A percentile compares a stretch with the other conserved stretches of the same genome.
Conservation (phyloP, 805 yeast species). For the Maudiozyma bulderi region DNA sequence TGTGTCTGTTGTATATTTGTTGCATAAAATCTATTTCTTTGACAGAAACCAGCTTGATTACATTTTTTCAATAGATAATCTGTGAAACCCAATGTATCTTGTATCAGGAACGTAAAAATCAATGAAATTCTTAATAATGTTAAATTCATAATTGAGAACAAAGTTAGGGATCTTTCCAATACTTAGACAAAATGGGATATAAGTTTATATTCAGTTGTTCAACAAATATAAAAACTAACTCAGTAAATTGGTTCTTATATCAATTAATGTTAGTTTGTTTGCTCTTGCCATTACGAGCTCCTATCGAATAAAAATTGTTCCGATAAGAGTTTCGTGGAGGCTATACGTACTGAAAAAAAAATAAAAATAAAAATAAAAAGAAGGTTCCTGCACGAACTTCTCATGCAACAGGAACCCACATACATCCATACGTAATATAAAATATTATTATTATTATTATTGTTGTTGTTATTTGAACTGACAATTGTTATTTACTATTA, state of each 20-base stretch:
- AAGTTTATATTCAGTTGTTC: background rate
- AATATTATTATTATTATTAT: too few relatives aligned
- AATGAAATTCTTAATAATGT: background rate
- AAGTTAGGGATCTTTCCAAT: background rate
- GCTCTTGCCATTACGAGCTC: too few relatives aligned
- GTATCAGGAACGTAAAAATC: background rate
- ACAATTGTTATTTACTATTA: background rate
- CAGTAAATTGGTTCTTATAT: too few relatives aligned
- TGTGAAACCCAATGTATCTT: conserved; percentile 36
- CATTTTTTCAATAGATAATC: conserved; percentile 68
- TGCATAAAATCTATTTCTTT: conserved; percentile 66
- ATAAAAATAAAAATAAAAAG: too few relatives aligned
- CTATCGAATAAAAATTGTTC: too few relatives aligned
- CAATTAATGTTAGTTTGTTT: too few relatives aligned
- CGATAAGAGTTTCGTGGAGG: too few relatives aligned
- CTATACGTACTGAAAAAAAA: too few relatives aligned
- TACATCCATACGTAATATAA: too few relatives aligned
- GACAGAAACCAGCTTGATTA: conserved; percentile 73
- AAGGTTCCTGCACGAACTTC: too few relatives aligned
- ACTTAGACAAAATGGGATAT: background rate
- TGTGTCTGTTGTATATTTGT: conserved; percentile 27
- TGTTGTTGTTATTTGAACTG: background rate
- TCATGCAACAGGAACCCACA: too few relatives aligned
- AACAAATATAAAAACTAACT: too few relatives aligned
- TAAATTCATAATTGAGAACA: background rate